phyloP scores from a whole-genome alignment of 257 asterid genomes.

The Agastache rugosa region DNA sequence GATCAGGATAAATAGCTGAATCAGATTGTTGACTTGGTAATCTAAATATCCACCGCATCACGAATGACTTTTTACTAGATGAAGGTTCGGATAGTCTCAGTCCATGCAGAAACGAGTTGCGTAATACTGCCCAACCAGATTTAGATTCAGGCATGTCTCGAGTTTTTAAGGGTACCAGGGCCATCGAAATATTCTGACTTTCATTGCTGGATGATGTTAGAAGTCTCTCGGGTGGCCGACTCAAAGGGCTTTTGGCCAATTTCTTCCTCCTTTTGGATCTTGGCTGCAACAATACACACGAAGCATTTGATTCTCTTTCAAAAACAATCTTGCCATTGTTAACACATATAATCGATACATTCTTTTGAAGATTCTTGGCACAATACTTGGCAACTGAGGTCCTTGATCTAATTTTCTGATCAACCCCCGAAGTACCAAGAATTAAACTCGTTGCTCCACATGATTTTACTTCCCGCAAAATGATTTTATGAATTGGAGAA shows the following conservation, averaged over 20 bases:
- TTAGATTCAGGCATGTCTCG: constrained; percentile 46
- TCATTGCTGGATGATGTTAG: constrained; percentile 38
- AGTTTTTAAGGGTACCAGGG: constrained; percentile 59
- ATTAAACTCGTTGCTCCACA: constrained; percentile 70
- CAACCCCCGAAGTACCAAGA: constrained; percentile 65
- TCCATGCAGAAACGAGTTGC: constrained; percentile 50
- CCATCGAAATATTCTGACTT: constrained; percentile 50
- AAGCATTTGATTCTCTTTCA: constrained; percentile 52
- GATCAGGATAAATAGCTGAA: constrained; percentile 73
- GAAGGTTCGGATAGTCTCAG: constrained; percentile 42
- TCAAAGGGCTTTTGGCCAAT: constrained; percentile 48
- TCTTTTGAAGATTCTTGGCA: constrained; percentile 62
- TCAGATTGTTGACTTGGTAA: constrained; percentile 65
- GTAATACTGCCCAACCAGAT: constrained; percentile 71
- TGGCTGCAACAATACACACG: constrained; percentile 37
- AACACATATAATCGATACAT: constrained; percentile 65
- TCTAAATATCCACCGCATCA: constrained; percentile 55
- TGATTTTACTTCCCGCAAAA: constrained; percentile 63
- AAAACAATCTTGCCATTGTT: constrained; percentile 77
- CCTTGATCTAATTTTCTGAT: constrained; percentile 63
- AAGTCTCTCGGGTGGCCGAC: constrained; percentile 43
- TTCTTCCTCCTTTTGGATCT: constrained; percentile 53
- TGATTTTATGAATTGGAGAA: constrained; percentile 64
- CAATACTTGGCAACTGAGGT: constrained; percentile 81
- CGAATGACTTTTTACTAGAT: constrained; percentile 52